Conservation (phyloP, 1,284 basidiomycete genomes). For the Cutaneotrichosporon curvatum region DNA sequence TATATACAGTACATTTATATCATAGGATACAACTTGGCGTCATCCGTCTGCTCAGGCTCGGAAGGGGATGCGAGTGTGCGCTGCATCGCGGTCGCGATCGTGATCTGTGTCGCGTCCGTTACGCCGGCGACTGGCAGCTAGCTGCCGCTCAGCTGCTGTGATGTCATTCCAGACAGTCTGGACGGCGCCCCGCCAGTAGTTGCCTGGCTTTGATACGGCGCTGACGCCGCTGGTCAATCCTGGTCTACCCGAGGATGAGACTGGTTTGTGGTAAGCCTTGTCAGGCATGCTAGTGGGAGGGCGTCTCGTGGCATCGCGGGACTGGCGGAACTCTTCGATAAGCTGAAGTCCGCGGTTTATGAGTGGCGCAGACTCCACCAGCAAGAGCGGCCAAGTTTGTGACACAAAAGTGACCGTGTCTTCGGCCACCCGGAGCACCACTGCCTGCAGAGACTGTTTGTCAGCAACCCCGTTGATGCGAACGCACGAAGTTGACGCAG, state of each 20-base stretch:
- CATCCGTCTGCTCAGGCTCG: no score
- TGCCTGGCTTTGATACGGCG: no score
- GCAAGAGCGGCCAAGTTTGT: conserved; percentile 15
- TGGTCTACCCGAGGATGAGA: no score
- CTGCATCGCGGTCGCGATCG: not conserved
- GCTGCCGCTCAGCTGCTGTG: conserved; percentile 11
- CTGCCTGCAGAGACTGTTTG: conserved; percentile 24
- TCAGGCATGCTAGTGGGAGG: not conserved
- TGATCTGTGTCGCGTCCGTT: not conserved
- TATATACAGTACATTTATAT: conserved; percentile 1
- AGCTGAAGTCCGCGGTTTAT: conserved; percentile 18
- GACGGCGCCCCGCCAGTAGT: not conserved
- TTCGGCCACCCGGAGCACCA: conserved; percentile 29
- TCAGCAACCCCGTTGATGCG: not conserved
- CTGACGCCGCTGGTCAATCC: no score
- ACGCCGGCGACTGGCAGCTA: not conserved
- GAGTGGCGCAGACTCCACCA: conserved; percentile 18
- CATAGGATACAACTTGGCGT: no score
- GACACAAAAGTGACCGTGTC: conserved; percentile 33
- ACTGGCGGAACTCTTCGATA: no score
- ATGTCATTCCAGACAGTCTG: conserved; percentile 9
- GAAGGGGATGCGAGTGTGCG: no score
- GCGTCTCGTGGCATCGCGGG: no score
- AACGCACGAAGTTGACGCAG: conserved; percentile 31
- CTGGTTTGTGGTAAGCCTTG: no score